A percentile compares a stretch with the other conserved stretches of the same genome.
Conservation (phyloP, 768 basidiomycete species). For the Daedaleopsis nitida region DNA sequence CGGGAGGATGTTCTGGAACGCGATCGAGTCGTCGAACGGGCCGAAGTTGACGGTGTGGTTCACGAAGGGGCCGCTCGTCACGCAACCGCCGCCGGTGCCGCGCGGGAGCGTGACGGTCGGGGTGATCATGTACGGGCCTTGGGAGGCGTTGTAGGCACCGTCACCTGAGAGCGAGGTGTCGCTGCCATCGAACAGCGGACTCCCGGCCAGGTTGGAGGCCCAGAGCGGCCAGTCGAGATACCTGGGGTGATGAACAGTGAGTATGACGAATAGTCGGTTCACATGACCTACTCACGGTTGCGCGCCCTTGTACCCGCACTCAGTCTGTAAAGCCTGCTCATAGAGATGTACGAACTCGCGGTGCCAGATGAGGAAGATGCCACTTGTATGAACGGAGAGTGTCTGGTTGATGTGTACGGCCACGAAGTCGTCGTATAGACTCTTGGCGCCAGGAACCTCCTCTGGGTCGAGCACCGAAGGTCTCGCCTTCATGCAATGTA, state of each 20-base stretch:
- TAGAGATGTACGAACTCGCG: neutral
- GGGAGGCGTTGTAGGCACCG: neutral
- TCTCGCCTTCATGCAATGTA: neutral
- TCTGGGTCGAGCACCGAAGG: neutral
- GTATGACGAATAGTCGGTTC: too few species aligned
- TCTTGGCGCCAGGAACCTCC: neutral
- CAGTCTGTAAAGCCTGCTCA: neutral
- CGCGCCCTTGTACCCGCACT: neutral
- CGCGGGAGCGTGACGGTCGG: neutral
- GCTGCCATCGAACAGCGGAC: neutral
- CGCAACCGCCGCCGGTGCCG: neutral
- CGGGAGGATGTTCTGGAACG: neutral
- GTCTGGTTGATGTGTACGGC: neutral
- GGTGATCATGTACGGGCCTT: neutral
- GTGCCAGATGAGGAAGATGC: slow-evolving; percentile 2
- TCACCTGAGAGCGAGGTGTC: neutral
- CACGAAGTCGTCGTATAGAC: neutral
- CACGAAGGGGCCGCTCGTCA: neutral
- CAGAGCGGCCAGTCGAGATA: neutral
- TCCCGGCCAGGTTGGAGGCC: neutral
- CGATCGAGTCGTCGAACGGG: neutral
- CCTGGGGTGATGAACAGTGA: neutral
- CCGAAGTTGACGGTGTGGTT: neutral
- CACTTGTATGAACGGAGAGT: neutral
- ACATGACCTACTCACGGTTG: neutral